phyloP scores from a whole-genome alignment of 495 filamentous ascomycete species.

The Durotheca rogersii region DNA sequence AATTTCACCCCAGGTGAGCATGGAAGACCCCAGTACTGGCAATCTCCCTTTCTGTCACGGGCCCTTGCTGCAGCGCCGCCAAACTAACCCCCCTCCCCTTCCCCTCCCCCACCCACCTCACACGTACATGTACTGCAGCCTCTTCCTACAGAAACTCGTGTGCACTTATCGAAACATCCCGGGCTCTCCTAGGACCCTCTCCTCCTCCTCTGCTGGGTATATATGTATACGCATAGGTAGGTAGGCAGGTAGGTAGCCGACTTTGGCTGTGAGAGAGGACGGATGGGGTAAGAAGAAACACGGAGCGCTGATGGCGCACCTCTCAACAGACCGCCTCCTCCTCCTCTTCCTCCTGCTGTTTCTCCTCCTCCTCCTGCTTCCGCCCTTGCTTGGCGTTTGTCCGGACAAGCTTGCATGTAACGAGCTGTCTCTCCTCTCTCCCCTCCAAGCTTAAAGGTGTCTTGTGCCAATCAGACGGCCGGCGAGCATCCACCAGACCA shows the following conservation, averaged over 20 bases:
- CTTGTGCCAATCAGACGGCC: conserved; percentile 10
- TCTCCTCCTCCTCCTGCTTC: too few relatives aligned
- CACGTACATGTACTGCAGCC: conserved; percentile 24
- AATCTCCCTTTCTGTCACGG: conserved; percentile 30
- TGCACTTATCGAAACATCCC: conserved; percentile 1
- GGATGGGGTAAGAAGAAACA: conserved; percentile 5
- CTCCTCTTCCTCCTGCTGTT: too few relatives aligned
- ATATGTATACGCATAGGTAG: too few relatives aligned
- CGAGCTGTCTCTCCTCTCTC: conserved; percentile 16
- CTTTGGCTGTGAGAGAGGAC: background rate
- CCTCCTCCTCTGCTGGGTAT: too few relatives aligned
- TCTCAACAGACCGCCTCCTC: background rate
- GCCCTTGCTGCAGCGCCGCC: conserved; percentile 17
- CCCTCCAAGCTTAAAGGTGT: background rate
- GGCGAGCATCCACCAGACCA: conserved; percentile 22
- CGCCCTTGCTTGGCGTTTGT: conserved; percentile 8
- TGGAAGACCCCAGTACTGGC: conserved; percentile 21
- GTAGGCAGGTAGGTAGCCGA: conserved; percentile 4
- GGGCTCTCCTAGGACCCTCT: too few relatives aligned
- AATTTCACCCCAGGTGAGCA: conserved; percentile 19
- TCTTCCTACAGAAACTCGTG: conserved; percentile 1
- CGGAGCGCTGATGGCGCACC: conserved; percentile 7
- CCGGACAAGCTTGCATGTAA: conserved; percentile 17
- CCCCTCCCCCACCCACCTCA: too few relatives aligned
- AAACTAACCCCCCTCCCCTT: too few relatives aligned